phyloP scores from a whole-genome alignment of 1,284 basidiomycete species.

The Ceratobasidium theobromae region DNA sequence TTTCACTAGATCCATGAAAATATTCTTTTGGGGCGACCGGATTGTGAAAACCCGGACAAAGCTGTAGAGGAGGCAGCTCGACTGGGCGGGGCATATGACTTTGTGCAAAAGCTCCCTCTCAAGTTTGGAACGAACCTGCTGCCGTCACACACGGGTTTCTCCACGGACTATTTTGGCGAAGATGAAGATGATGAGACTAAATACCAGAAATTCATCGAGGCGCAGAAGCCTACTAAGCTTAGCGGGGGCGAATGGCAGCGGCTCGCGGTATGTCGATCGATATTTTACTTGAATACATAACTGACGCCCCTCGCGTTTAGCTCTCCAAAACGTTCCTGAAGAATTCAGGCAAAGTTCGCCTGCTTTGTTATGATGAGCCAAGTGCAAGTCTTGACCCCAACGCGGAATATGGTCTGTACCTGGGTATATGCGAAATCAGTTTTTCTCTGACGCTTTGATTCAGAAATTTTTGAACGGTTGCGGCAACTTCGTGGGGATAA shows the following conservation, averaged over 20 bases:
- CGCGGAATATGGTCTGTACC: slow-evolving; percentile 61
- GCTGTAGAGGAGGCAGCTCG: slow-evolving; percentile 33
- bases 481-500: slow-evolving; percentile 60
- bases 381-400: slow-evolving; percentile 59
- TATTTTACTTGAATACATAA: slow-evolving; percentile 43
- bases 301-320: background rate
- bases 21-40: slow-evolving; percentile 33
- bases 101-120: slow-evolving; percentile 34
- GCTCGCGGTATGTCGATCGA: slow-evolving; percentile 57
- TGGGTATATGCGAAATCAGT: slow-evolving; percentile 33
- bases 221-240: slow-evolving; percentile 42
- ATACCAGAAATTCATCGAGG: slow-evolving; percentile 23
- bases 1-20: slow-evolving; percentile 33
- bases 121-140: slow-evolving; percentile 31
- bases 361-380: slow-evolving; percentile 76
- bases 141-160: background rate
- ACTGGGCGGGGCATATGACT: slow-evolving; percentile 35
- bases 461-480: slow-evolving; percentile 67
- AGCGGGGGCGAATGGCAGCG: slow-evolving; percentile 79
- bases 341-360: slow-evolving; percentile 59
- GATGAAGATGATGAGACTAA: background rate
- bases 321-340: slow-evolving; percentile 73
- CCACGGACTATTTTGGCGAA: background rate
- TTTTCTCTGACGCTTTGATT: background rate
- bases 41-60: slow-evolving; percentile 12